A percentile compares a stretch with the other conserved stretches of the same genome.
Evolutionary conservation across 805 yeast genomes (phyloP).

Genomic region (Cephaloascus albidus): DNA sequence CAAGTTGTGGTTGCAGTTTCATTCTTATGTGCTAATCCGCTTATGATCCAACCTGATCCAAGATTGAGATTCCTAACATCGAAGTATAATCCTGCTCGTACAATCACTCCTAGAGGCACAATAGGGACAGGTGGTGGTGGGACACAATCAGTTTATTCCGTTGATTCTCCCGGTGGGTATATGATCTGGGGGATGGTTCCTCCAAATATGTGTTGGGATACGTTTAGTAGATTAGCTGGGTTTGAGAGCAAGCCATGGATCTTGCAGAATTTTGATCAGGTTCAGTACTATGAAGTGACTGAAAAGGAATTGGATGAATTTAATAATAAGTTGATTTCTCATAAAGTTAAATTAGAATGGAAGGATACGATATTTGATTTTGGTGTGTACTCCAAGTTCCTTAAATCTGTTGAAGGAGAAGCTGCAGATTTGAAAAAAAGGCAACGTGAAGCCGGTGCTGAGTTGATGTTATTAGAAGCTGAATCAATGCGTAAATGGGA

Average conservation of each 20-base stretch:
- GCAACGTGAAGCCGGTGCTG: conserved; percentile 6
- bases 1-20: conserved; percentile 17
- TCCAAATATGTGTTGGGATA: conserved; percentile 21
- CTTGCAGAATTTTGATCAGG: conserved; percentile 19
- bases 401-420: conserved; percentile 16
- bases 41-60: conserved; percentile 19
- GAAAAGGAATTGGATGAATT: conserved; percentile 15
- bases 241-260: conserved; percentile 18
- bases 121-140: conserved; percentile 16
- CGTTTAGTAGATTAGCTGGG: conserved; percentile 14
- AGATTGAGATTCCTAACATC: conserved; percentile 13
- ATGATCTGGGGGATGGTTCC: conserved; percentile 21
- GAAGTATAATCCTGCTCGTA: conserved; percentile 20
- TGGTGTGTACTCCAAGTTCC: conserved; percentile 15
- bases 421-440: conserved; percentile 6
- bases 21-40: conserved; percentile 17
- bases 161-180: conserved; percentile 21
- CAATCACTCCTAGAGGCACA: conserved; percentile 19
- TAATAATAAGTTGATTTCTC: conserved; percentile 18
- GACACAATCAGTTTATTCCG: conserved; percentile 15
- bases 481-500: conserved; percentile 10
- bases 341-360: conserved; percentile 14
- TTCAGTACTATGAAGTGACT: conserved; percentile 22
- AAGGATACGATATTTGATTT: conserved; percentile 20
- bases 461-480: conserved; percentile 10